These are phyloP conservation scores for Chloris gayana DNA, from an alignment of 176 grass and related monocot species.

Conservation along the genomic window DNA sequence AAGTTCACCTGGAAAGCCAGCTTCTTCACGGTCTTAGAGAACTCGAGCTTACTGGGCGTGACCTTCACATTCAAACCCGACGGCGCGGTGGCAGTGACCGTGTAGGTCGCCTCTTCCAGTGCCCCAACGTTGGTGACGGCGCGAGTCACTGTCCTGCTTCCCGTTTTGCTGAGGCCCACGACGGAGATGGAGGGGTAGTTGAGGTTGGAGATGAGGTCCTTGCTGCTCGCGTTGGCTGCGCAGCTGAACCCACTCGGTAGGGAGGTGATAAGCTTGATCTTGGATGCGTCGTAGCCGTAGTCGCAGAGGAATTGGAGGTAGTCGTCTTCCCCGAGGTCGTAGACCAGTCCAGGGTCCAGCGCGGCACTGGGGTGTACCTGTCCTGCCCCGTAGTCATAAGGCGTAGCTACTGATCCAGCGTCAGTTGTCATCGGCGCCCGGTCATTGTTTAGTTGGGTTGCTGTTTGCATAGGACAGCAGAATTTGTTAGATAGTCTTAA, in stretches of 20 bases:
- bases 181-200: constrained; percentile 89
- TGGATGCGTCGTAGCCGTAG: constrained; percentile 67
- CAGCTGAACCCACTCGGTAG: constrained; percentile 52
- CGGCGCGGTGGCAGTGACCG: constrained; percentile 45
- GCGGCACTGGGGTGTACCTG: constrained; percentile 68
- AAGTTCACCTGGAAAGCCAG: constrained; percentile 74
- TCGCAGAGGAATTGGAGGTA: constrained; percentile 83
- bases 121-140: constrained; percentile 67
- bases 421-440: constrained; percentile 49
- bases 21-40: constrained; percentile 49
- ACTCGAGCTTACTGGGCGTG: constrained; percentile 65
- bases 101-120: constrained; percentile 51
- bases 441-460: constrained; percentile 65
- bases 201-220: constrained; percentile 75
- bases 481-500: not conserved
- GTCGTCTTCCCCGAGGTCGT: constrained; percentile 57
- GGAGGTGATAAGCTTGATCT: constrained; percentile 60
- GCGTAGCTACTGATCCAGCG: constrained; percentile 54
- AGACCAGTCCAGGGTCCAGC: constrained; percentile 79
- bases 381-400: constrained; percentile 71
- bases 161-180: constrained; percentile 27
- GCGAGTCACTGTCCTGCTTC: constrained; percentile 43
- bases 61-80: constrained; percentile 65
- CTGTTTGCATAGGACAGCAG: constrained; percentile 5
- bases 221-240: constrained; percentile 63